Percentiles rank a stretch among this genome's conserved stretches.
Evolutionary conservation across 306 rosid genomes (phyloP).

Genomic region (Pyrus communis): DNA sequence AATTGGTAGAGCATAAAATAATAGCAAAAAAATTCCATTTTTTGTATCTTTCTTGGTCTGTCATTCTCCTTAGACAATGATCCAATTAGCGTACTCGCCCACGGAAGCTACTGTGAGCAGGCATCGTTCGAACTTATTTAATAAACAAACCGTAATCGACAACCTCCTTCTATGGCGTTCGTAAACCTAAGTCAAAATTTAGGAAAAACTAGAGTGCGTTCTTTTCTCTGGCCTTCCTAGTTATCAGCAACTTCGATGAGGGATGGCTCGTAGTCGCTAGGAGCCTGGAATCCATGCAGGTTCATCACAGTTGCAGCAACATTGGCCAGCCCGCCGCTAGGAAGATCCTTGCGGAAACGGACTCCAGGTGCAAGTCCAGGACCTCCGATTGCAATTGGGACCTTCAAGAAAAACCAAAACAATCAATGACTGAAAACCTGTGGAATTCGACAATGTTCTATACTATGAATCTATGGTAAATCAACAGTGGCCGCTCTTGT

Average conservation of each 20-base stretch:
- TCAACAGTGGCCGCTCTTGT: background rate
- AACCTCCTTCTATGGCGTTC: background rate
- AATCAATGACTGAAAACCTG: background rate
- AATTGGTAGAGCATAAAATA: background rate
- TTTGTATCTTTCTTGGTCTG: background rate
- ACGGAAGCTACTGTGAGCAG: background rate
- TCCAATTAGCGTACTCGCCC: background rate
- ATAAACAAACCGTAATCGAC: background rate
- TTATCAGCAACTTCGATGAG: constrained; percentile 70
- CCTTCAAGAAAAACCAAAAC: constrained; percentile 31
- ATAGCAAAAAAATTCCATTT: background rate
- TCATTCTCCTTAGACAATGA: background rate
- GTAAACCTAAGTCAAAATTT: constrained; percentile 20
- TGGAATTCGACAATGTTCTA: background rate
- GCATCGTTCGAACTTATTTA: constrained; percentile 18
- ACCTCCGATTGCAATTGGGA: constrained; percentile 95
- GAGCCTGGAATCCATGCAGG: constrained; percentile 90
- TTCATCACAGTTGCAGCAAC: constrained; percentile 96
- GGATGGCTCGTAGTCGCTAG: constrained; percentile 79
- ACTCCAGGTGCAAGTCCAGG: constrained; percentile 79
- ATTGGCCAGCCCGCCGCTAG: constrained; percentile 77
- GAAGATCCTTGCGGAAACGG: constrained; percentile 65
- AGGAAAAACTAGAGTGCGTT: background rate
- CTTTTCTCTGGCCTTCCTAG: constrained; percentile 4
- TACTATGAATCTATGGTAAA: background rate